phyloP scores from a whole-genome alignment of 345 rosid species.

The Kernera saxatilis region DNA sequence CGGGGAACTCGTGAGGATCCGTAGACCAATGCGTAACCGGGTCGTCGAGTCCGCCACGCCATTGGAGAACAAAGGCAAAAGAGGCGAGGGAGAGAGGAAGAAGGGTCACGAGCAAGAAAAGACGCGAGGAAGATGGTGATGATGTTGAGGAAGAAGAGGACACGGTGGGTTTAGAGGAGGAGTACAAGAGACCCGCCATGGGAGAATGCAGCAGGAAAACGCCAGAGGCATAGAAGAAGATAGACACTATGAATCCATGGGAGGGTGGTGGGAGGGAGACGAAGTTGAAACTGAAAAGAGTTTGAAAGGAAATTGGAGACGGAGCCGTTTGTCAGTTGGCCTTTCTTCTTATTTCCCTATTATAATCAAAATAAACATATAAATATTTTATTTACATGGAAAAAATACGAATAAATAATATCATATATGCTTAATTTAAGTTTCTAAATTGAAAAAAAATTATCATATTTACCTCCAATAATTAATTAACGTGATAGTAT shows the following conservation, averaged over 20 bases:
- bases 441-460: neutral
- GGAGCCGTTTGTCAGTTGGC: conserved; percentile 27
- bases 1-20: conserved; percentile 54
- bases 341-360: neutral
- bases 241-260: neutral
- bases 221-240: neutral
- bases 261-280: conserved; percentile 11
- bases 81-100: conserved; percentile 56
- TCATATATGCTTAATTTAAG: no score
- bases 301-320: conserved; percentile 7
- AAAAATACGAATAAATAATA: neutral
- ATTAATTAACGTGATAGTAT: neutral
- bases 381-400: neutral
- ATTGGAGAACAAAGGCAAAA: conserved; percentile 67
- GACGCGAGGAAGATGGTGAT: conserved; percentile 39
- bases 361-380: neutral
- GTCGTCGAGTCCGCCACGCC: conserved; percentile 60
- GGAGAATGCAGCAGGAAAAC: neutral
- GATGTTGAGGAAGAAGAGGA: conserved; percentile 27
- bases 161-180: conserved; percentile 21
- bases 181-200: conserved; percentile 51
- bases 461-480: neutral
- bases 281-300: conserved; percentile 23
- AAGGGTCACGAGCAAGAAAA: conserved; percentile 47
- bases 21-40: conserved; percentile 34